phyloP scores from a whole-genome alignment of 1,284 basidiomycete species.

The Trametes polyzona region DNA sequence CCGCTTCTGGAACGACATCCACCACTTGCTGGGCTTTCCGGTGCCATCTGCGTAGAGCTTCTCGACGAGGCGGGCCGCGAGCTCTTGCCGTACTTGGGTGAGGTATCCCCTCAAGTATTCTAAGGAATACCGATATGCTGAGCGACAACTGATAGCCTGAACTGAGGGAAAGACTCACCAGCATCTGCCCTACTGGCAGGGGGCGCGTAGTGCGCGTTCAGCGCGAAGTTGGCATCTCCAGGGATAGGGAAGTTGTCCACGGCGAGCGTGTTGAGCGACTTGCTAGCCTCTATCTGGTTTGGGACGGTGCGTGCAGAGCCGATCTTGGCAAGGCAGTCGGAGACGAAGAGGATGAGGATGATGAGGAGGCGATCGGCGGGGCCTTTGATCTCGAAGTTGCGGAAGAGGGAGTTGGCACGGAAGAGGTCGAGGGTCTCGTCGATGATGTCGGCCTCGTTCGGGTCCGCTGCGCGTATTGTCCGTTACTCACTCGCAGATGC shows the following conservation, averaged over 20 bases:
- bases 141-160: background rate
- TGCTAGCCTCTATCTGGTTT: slow-evolving; percentile 85
- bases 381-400: slow-evolving; percentile 99
- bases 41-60: slow-evolving; percentile 86
- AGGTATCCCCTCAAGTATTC: slow-evolving; percentile 92
- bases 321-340: slow-evolving; percentile 94
- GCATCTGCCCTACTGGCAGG: slow-evolving; percentile 81
- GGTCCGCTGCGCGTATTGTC: slow-evolving; percentile 59
- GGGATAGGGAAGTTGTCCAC: slow-evolving; percentile 94
- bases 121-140: slow-evolving; percentile 34
- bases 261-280: slow-evolving; percentile 88
- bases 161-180: slow-evolving; percentile 55
- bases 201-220: slow-evolving; percentile 91
- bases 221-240: slow-evolving; percentile 93
- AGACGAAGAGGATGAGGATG: slow-evolving; percentile 97
- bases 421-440: slow-evolving; percentile 98
- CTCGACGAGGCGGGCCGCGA: slow-evolving; percentile 86
- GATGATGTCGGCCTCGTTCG: slow-evolving; percentile 85
- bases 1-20: slow-evolving; percentile 99
- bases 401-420: slow-evolving; percentile 98
- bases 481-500: slow-evolving; percentile 14
- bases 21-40: slow-evolving; percentile 98
- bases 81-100: slow-evolving; percentile 91
- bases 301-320: slow-evolving; percentile 69
- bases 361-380: slow-evolving; percentile 96